Evolutionary conservation across 352 stramenopile genomes (phyloP), one percentile per base, ranked within the genome.

Genomic region (Phytophthora pluvialis): DNA sequence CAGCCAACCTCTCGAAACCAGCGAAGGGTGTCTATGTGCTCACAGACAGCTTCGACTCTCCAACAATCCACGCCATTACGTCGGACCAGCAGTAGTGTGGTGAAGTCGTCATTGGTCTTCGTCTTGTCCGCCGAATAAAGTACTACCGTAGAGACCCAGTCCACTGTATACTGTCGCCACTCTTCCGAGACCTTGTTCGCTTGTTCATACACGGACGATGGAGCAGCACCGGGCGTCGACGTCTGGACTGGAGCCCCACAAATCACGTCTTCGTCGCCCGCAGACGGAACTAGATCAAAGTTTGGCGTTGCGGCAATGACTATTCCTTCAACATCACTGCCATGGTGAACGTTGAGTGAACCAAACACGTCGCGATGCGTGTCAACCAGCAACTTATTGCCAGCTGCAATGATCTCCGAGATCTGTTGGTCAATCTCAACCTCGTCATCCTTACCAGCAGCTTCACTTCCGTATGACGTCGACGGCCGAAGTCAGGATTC

Each of bases 1-100:
- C 12, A 42, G 1, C 32, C 53, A 12, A 8, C 3, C 21, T 52
- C 52, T 3, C 31, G 40, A 38, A 61, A 53, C 42, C 42, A 61
- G 1, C 40, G 18, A 10, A 61, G 18, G 4, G 46, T 61, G 42
- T 61, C 32, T 0, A 51, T 29, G 40, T 51, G 10, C 11, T 42
- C 38, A 9, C n/a, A 59, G 9, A 49, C 15, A 28, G 36, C 38
- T 25, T 59, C 15, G 2, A 39, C 38, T 0, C 28, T 12, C 15
- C 28, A 59, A 28, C 51, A 59, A 12, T 32, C 36, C 10, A 39
- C 13, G 10, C 9, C 38, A 12, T 39, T 13, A 3, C 10, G 36
- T 15, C 25, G 51, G 5, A 59, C 38, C 4, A 59, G n/a, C 10
- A 59, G 11, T 35, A 47, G 16, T 10, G 13, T 3, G 6, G 50